Percentiles rank a stretch among this genome's conserved stretches.
Conservation (phyloP, 106 monocot species). For the Acanthochlamys bracteata region DNA sequence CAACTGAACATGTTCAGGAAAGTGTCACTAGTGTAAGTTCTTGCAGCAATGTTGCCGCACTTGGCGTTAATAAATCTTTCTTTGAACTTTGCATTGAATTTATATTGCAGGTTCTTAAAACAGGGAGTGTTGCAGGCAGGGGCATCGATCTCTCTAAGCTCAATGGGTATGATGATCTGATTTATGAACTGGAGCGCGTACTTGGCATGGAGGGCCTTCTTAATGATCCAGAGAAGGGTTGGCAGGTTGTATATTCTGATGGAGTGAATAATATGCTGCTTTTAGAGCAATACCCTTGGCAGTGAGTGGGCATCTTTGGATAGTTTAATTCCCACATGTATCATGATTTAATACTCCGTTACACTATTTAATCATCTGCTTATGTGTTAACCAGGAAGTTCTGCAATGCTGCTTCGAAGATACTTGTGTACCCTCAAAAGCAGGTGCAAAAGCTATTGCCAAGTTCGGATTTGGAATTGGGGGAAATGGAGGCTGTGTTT, state of each 20-base stretch:
- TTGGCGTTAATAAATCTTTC: too few species aligned
- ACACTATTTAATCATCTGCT: not conserved
- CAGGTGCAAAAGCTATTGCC: slow-evolving; percentile 7
- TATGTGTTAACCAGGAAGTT: slow-evolving; percentile 23
- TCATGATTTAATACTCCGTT: not conserved
- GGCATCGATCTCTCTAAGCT: slow-evolving; percentile 27
- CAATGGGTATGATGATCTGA: slow-evolving; percentile 34
- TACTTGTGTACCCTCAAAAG: slow-evolving; percentile 20
- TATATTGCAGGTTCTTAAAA: slow-evolving; percentile 39
- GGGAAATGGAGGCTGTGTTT: too few species aligned
- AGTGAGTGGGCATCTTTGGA: too few species aligned
- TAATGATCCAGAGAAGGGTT: slow-evolving; percentile 16
- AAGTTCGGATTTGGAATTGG: too few species aligned
- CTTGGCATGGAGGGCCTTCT: slow-evolving; percentile 36
- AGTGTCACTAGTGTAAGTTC: slow-evolving; percentile 26
- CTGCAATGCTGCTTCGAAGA: slow-evolving; percentile 28
- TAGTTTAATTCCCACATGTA: too few species aligned
- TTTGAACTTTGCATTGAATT: too few species aligned
- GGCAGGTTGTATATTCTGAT: slow-evolving; percentile 33
- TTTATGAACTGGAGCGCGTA: slow-evolving; percentile 25
- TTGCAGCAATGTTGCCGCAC: slow-evolving; percentile 5
- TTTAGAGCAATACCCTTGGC: slow-evolving; percentile 33
- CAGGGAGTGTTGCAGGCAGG: slow-evolving; percentile 27
- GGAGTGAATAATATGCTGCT: slow-evolving; percentile 28
- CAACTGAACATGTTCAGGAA: slow-evolving; percentile 12